Base-by-base conservation (phyloP, 2,329 filamentous ascomycete species). In the Trichophyton rubrum region DNA sequence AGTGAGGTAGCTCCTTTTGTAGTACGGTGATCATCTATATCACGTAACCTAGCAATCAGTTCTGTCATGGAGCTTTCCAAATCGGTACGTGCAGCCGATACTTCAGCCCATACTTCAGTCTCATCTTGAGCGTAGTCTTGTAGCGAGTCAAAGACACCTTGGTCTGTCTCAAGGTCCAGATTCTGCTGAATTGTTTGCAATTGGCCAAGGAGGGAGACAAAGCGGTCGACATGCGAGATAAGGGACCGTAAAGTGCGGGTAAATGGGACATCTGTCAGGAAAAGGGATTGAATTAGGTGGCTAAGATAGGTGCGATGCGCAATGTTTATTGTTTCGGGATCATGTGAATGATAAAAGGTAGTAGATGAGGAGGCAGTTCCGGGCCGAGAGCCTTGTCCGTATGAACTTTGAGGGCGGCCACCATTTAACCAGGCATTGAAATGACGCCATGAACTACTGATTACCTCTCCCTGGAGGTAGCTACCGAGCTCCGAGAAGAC, bases 381-480 rank as follows among this genome's bases (percentile, higher is more conserved):
- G 15, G 75, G 74, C 47, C 73, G 70, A 58, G 74, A 77, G 6
- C 64, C 63, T 30, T 59, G 65, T 49, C 67, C 56, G 17, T 65
- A 61, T 30, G 70, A 71, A 1, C 60, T 59, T 63, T 63, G 62
- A 62, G 62, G 53, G 61, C 62, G 59, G 60, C 67, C 76, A 9
- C 78, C 77, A 30, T 79, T 78, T 17, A 95, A 77, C 90, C 91
- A 96, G 13, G 74, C 72, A 59, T 87, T 82, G 66, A 97, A 91
- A 58, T 88, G 85, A 15, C 86, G 82, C 84, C 90, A 96, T 1
- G 89, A 85, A 35, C 85, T 85, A 62, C 85, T 83, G 13, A 96
- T 86, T 5, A 97, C 86, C 69, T 96, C 90, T 0, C 88, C 89
- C 71, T 96, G 92, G 51, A 97, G 84, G 68, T 95, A 97, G 2